phyloP scores from a whole-genome alignment of 495 filamentous ascomycete species.

The Hyaloscypha bicolor region DNA sequence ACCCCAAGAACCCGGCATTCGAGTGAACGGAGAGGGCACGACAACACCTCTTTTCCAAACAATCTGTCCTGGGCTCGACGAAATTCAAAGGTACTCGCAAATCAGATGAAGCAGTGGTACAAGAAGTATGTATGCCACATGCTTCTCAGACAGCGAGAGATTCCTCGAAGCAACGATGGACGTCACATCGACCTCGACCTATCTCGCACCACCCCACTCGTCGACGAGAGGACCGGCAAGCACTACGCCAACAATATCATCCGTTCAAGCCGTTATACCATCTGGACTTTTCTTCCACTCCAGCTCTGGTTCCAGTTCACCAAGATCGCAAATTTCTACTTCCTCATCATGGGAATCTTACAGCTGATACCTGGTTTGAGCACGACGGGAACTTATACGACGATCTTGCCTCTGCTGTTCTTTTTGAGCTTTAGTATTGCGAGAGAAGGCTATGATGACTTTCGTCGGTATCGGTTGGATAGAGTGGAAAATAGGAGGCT shows the following conservation, averaged over 20 bases:
- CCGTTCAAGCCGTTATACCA: slow-evolving; percentile 81
- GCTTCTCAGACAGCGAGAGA: slow-evolving; percentile 4
- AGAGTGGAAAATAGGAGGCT: slow-evolving; percentile 80
- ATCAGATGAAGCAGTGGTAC: not conserved
- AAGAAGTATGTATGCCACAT: slow-evolving; percentile 7
- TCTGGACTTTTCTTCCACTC: slow-evolving; percentile 87
- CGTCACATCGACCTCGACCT: slow-evolving; percentile 57
- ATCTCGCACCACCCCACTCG: slow-evolving; percentile 46
- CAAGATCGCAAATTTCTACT: slow-evolving; percentile 89
- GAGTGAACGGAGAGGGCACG: too few relatives aligned
- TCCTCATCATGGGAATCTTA: slow-evolving; percentile 80
- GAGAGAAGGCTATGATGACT: slow-evolving; percentile 92
- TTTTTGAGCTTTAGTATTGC: slow-evolving; percentile 84
- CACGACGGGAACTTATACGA: slow-evolving; percentile 88
- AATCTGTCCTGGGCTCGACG: too few relatives aligned
- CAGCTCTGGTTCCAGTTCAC: slow-evolving; percentile 89
- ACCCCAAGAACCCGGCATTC: too few relatives aligned
- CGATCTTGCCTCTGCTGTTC: slow-evolving; percentile 81
- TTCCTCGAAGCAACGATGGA: slow-evolving; percentile 34
- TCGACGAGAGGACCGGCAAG: slow-evolving; percentile 80
- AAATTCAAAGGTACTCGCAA: too few relatives aligned
- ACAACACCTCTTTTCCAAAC: too few relatives aligned
- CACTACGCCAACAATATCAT: slow-evolving; percentile 78
- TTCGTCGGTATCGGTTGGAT: slow-evolving; percentile 78
- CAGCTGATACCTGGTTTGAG: slow-evolving; percentile 89